A percentile compares a stretch with the other conserved stretches of the same genome.
Conservation (phyloP, 768 basidiomycete species). For the Trametes sanguinea region DNA sequence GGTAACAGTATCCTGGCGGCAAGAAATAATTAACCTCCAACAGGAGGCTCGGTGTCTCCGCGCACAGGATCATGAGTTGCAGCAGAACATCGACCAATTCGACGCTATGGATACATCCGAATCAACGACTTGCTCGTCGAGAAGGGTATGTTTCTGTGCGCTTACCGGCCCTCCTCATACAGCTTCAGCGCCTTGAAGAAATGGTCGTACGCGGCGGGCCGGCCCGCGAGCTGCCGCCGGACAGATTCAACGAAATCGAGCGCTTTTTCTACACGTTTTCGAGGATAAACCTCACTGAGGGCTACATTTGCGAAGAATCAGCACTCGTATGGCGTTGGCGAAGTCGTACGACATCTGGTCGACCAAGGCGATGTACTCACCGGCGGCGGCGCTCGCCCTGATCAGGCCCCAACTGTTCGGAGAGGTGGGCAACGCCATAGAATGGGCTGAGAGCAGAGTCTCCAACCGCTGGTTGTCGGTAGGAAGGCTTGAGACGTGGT, state of each 20-base stretch:
- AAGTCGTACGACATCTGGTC: too few species aligned
- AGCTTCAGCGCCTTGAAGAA: conserved; percentile 12
- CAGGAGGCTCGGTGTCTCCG: neutral
- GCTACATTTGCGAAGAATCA: neutral
- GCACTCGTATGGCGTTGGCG: neutral
- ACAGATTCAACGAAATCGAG: conserved; percentile 5
- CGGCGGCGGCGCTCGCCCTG: neutral
- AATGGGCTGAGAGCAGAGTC: conserved; percentile 4
- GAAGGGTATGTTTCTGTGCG: too few species aligned
- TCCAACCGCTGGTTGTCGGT: neutral
- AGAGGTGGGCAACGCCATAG: neutral
- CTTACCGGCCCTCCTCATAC: conserved; percentile 6
- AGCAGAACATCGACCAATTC: conserved; percentile 4
- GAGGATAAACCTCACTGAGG: neutral
- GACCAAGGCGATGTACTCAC: neutral
- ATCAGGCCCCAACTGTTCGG: neutral
- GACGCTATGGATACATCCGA: neutral
- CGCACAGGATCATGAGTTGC: conserved; percentile 10
- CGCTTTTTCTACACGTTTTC: neutral
- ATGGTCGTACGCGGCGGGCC: neutral
- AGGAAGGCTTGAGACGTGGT: neutral
- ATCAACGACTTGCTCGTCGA: neutral
- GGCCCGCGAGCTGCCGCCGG: neutral
- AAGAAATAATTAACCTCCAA: conserved; percentile 7
- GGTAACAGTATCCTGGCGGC: neutral